Conservation (phyloP, 192 early-diverging fungal genomes). For the Haplosporangium gracile region DNA sequence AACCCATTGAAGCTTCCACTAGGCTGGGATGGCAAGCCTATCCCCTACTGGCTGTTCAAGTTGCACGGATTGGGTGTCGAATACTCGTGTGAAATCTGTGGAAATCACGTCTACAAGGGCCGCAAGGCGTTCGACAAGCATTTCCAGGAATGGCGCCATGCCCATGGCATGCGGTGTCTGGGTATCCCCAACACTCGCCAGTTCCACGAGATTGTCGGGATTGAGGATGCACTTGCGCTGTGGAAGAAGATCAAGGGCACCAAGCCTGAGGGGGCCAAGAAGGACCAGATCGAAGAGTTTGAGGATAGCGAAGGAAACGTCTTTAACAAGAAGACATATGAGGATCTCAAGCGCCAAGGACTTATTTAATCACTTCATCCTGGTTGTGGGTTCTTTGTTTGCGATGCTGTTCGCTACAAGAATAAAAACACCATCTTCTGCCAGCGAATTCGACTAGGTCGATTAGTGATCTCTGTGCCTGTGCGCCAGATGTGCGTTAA, state of each 20-base stretch:
- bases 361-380: conserved; percentile 66
- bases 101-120: conserved; percentile 94
- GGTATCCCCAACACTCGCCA: conserved; percentile 93
- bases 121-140: conserved; percentile 97
- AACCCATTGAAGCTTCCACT: conserved; percentile 96
- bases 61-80: conserved; percentile 95
- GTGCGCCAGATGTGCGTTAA: not conserved
- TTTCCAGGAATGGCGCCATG: conserved; percentile 96
- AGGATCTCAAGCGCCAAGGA: conserved; percentile 88
- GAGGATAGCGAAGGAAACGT: conserved; percentile 89
- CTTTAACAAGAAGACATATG: conserved; percentile 88
- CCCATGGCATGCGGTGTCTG: conserved; percentile 92
- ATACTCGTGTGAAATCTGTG: conserved; percentile 97
- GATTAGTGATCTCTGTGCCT: not conserved
- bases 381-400: not conserved
- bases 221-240: conserved; percentile 91
- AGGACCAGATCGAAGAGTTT: conserved; percentile 92
- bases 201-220: conserved; percentile 92
- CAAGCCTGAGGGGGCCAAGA: conserved; percentile 75
- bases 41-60: conserved; percentile 99
- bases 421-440: not conserved
- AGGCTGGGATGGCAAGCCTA: conserved; percentile 99
- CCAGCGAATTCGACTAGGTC: not conserved
- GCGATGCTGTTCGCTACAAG: not conserved
- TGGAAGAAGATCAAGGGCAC: conserved; percentile 87